Base-by-base conservation (phyloP, 2,329 filamentous ascomycete species). In the Fusarium nodosum region DNA sequence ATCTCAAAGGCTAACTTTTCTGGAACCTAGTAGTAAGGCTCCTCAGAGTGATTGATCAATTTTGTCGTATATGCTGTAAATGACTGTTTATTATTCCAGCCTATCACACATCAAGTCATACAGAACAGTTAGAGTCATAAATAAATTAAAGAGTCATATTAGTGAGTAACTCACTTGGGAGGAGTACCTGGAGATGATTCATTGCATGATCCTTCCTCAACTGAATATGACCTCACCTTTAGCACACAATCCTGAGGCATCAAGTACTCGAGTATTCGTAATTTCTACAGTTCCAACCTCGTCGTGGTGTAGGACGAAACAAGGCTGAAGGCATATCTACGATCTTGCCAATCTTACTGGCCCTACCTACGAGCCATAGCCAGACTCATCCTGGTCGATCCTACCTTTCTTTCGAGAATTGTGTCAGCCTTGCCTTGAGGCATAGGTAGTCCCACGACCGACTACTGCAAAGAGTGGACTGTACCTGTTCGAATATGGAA, bases 171-270 rank as follows among this genome's bases (percentile, higher is more conserved):
- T 39, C 34, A 36, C 18, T 48, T 51, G 33, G 39, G 41, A 41
- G 26, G 30, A 47, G 46, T 20, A 22, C 24, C 20, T 6, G 22
- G 34, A 41, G 50, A 31, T 22, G 50, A 53, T 51, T 52, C 30
- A 56, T 24, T 31, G 24, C 10, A 59, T 38, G 45, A 24, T 16
- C 36, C 24, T 44, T 44, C 20, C 38, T 26, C 42, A 42, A 36
- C 51, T 28, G 48, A 28, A n/a, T 39, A 51, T 51, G n/a, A 56
- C 44, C 26, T 64, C 30, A 28, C 24, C 34, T 31, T 34, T 33
- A n/a, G 20, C 34, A 15, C 22, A 8, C 11, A 13, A 41, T 68
- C 72, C 72, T 74, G 70, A 72, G 72, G 72, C 72, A 74, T 74
- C 71, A 72, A 74, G 44, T 46, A 16, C 44, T 51, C 36, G 41